Base-by-base conservation (phyloP, 2,329 filamentous ascomycete species). In the Apiospora marii region DNA sequence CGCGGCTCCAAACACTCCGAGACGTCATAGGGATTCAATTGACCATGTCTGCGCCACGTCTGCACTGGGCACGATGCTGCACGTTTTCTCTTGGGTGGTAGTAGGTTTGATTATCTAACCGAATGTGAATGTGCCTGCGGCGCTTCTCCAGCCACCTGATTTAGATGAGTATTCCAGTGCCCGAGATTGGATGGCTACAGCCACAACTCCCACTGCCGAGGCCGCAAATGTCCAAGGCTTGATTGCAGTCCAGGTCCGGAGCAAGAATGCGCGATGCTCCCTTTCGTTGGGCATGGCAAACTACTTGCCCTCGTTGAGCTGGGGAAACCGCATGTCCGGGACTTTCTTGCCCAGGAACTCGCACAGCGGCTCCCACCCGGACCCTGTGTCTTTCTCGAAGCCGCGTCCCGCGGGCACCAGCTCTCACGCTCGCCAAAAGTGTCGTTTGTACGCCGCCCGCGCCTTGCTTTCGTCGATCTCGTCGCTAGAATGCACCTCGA, bases 391-490 rank as follows among this genome's bases (percentile, higher is more conserved):
- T n/a, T n/a, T n/a, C 46, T 79, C 76, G 30, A 80, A 69, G 70
- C 70, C 30, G 16, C 74, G 71, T 43, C 72, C 67, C 48, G 68
- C 49, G 4, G 77, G 75, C 14, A 74, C 71, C 1, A 73, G 53
- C 34, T 67, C 69, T 12, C 76, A 49, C 10, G 78, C 71, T 2
- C 73, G 34, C 4, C 27, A 69, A 49, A 76, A 78, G 70, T 78
- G 75, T 19, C 72, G 72, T 10, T 70, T 64, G 53, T 78, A 77
- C 6, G 64, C 71, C 49, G 69, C 58, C 16, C 64, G 64, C 13
- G 68, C 70, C 13, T 92, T 92, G 79, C 90, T 91, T 73, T 88
- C 85, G 79, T 88, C 88, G 80, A 93, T 92, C 79, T 92, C 91
- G 69, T 90, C 86, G 85, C 92, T 70, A 8, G n/a, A n/a, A n/a